Evolutionary conservation across 768 basidiomycete genomes (phyloP), one percentile per base, ranked within the genome.

Genomic region (Nidularia sp.): DNA sequence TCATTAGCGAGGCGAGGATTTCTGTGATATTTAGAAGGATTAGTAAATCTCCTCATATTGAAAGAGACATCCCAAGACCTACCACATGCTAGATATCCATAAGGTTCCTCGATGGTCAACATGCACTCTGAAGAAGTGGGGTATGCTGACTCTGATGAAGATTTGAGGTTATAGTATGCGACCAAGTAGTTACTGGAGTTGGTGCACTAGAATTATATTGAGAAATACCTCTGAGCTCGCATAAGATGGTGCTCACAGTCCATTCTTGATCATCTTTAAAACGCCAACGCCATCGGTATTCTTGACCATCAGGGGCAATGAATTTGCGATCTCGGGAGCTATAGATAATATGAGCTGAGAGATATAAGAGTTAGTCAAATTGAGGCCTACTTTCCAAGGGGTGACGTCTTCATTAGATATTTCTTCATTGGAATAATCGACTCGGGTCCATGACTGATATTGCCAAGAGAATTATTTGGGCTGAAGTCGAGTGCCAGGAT

Each of bases 51-150:
- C 52, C 51, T 56, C 57, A 52, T 32, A 49, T 44, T 13, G 29
- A 13, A 2, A 3, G 35, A 6, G 25, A 47, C 47, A 29, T 47
- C 22, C 36, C 15, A 13, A 29, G 47, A 66, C 76, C 56, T 58
- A 83, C 86, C 86, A 51, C 72, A 71, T 33, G 79, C 79, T 41
- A 86, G 69, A 48, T 80, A 70, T 2, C 71, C 74, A 49, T 77
- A 86, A 5, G 72, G 69, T 57, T 87, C 86, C 41, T 85, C 83
- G 15, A 88, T 73, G 31, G 78, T 83, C 45, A 88, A 66, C 68
- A 79, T 78, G 53, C 81, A 82, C 1, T 84, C 84, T 2, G 84
- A 84, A 0, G 83, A 84, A 44, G 67, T 61, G 1, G 41, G 45
- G 55, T 85, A 85, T 13, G 70, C 70, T 2, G 83, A 79, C 58